Conservation (phyloP, 257 asterid genomes). For the Salvia hispanica region DNA sequence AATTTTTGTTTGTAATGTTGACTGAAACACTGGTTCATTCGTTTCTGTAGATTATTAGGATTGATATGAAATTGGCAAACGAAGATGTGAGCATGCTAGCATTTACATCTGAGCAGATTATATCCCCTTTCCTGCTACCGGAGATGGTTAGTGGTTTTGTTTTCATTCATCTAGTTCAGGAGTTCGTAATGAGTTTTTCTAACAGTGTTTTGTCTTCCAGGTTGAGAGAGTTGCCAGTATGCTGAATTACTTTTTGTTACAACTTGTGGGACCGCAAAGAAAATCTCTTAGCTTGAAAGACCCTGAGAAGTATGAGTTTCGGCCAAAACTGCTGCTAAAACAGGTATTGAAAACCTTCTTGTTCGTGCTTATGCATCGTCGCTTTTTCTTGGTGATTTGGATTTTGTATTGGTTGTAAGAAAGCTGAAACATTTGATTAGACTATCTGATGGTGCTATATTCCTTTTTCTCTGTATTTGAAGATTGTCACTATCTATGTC, state of each 20-base stretch:
- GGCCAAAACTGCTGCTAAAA: constrained; percentile 82
- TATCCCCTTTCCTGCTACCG: constrained; percentile 81
- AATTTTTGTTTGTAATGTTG: constrained; percentile 23
- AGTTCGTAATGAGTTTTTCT: constrained; percentile 4
- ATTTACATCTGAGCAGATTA: constrained; percentile 95
- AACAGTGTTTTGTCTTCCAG: constrained; percentile 42
- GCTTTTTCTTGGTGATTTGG: background rate
- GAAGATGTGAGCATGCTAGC: constrained; percentile 95
- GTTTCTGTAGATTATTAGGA: constrained; percentile 77
- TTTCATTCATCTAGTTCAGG: constrained; percentile 27
- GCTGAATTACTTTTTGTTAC: constrained; percentile 91
- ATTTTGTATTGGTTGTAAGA: background rate
- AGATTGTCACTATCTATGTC: constrained; percentile 83
- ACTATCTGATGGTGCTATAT: constrained; percentile 25
- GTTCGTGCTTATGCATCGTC: background rate
- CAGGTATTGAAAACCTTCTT: constrained; percentile 52
- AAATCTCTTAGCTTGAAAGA: constrained; percentile 92
- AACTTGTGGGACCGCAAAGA: constrained; percentile 96
- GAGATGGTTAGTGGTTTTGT: constrained; percentile 73
- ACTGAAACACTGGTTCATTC: constrained; percentile 28
- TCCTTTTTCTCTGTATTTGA: constrained; percentile 31
- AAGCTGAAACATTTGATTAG: constrained; percentile 22
- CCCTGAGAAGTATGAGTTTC: constrained; percentile 96
- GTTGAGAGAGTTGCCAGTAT: constrained; percentile 99
- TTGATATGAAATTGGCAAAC: constrained; percentile 96